Percentiles rank a stretch among this genome's conserved stretches.
Conservation (phyloP, 2,329 filamentous ascomycete species). For the Reticulascus tulasneorum region DNA sequence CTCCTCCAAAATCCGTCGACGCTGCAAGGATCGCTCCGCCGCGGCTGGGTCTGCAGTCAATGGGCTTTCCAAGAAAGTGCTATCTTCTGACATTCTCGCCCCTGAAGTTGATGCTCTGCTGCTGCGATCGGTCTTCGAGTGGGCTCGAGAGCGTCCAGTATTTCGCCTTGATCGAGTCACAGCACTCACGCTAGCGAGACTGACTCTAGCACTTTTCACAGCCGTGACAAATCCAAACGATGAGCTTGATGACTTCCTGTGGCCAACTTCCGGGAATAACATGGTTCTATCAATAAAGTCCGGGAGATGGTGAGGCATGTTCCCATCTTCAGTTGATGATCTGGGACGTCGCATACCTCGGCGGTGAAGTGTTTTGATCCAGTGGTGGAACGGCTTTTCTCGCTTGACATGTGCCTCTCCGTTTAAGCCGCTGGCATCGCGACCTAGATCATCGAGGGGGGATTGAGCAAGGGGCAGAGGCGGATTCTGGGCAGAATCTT, state of each 20-base stretch:
- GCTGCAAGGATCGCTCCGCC: conserved; percentile 67
- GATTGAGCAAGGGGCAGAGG: conserved; percentile 1
- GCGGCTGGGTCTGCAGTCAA: conserved; percentile 60
- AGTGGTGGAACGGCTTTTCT: conserved; percentile 61
- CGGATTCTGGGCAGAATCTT: conserved; percentile 8
- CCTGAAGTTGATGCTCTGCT: conserved; percentile 57
- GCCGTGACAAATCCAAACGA: conserved; percentile 78
- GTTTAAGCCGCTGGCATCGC: too few species aligned
- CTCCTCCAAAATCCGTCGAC: conserved; percentile 79
- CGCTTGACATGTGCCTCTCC: conserved; percentile 7
- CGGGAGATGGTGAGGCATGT: conserved; percentile 30
- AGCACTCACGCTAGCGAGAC: conserved; percentile 68
- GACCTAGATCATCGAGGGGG: not conserved
- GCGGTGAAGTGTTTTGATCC: conserved; percentile 67
- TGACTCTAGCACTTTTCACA: conserved; percentile 77
- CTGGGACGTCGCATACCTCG: conserved; percentile 42
- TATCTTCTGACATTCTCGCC: conserved; percentile 62
- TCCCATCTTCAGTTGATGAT: conserved; percentile 17
- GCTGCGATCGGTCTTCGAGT: conserved; percentile 59
- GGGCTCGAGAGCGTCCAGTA: conserved; percentile 45
- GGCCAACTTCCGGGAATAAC: conserved; percentile 26
- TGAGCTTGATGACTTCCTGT: conserved; percentile 62
- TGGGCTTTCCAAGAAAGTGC: conserved; percentile 55
- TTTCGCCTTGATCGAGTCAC: conserved; percentile 56
- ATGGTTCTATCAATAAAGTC: conserved; percentile 18